phyloP scores from a whole-genome alignment of 768 basidiomycete species.

The Mycena alexandri region DNA sequence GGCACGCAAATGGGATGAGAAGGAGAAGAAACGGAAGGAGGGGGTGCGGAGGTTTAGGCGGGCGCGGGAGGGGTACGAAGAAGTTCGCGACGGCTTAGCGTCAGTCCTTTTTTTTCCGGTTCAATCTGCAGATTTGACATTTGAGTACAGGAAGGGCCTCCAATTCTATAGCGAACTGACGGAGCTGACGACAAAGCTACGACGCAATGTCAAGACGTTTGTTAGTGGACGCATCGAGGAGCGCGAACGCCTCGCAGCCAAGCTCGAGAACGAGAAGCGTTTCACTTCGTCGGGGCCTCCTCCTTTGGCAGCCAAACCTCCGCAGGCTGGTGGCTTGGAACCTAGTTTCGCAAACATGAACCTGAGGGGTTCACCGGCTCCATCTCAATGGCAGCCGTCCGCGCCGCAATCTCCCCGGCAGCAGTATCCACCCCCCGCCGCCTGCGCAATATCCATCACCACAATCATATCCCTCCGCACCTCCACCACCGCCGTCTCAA shows the following conservation, averaged over 20 bases:
- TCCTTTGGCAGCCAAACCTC: constrained; percentile 62
- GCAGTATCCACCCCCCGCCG: constrained; percentile 48
- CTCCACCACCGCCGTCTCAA: constrained; percentile 23
- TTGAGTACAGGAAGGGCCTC: constrained; percentile 77
- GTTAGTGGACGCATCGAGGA: constrained; percentile 75
- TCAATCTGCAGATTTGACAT: constrained; percentile 20
- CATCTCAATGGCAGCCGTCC: constrained; percentile 40
- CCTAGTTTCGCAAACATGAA: constrained; percentile 71
- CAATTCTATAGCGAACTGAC: constrained; percentile 89
- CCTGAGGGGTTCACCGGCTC: constrained; percentile 52
- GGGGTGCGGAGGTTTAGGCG: constrained; percentile 75
- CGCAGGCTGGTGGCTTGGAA: constrained; percentile 59
- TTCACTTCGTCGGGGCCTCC: constrained; percentile 62
- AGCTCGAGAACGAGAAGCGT: constrained; percentile 80
- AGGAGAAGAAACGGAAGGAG: constrained; percentile 85
- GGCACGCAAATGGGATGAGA: constrained; percentile 84
- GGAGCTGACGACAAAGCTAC: constrained; percentile 70
- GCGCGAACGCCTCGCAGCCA: constrained; percentile 73
- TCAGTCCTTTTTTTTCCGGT: constrained; percentile 57
- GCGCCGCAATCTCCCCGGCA: constrained; percentile 40
- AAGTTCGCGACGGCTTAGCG: constrained; percentile 88
- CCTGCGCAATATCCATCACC: constrained; percentile 39
- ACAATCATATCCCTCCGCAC: constrained; percentile 25
- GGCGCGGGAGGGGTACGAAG: constrained; percentile 88
- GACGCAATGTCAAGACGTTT: constrained; percentile 70